A percentile compares a stretch with the other conserved stretches of the same genome.
Conservation (phyloP, 805 yeast species). For the Saturnispora serradocipensis region DNA sequence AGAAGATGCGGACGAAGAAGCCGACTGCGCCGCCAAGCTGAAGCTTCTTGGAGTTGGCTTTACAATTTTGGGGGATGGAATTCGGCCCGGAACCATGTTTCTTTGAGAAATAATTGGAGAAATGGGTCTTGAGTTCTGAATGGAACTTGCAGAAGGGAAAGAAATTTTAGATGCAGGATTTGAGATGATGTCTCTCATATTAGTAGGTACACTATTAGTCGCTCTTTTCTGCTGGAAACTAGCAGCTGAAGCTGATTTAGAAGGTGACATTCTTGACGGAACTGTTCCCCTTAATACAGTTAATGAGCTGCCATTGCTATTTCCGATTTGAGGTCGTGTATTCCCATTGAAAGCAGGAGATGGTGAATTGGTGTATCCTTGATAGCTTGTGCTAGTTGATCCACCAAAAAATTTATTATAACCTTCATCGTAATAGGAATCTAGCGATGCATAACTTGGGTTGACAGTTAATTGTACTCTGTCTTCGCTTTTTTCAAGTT, state of each 20-base stretch:
- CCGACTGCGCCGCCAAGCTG: not conserved
- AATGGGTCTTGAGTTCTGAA: not conserved
- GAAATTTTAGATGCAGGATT: not conserved
- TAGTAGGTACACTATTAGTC: not conserved
- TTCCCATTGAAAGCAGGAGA: not conserved
- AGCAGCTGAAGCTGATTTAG: not conserved
- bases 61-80: not conserved
- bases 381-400: not conserved
- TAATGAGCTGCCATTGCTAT: not conserved
- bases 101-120: not conserved
- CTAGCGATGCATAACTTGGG: constrained; percentile 72
- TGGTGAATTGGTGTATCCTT: not conserved
- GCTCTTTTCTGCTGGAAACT: not conserved
- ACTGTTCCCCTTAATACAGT: not conserved
- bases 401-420: constrained; percentile 9
- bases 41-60: not conserved
- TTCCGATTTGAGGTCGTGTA: not conserved
- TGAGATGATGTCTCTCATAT: not conserved
- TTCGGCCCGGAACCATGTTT: not conserved
- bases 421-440: constrained; percentile 43
- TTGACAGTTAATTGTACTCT: constrained; percentile 27
- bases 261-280: not conserved
- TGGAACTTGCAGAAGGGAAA: not conserved
- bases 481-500: constrained; percentile 10
- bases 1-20: not conserved